Conservation (phyloP, 805 yeast species). For the Yarrowia osloensis region DNA sequence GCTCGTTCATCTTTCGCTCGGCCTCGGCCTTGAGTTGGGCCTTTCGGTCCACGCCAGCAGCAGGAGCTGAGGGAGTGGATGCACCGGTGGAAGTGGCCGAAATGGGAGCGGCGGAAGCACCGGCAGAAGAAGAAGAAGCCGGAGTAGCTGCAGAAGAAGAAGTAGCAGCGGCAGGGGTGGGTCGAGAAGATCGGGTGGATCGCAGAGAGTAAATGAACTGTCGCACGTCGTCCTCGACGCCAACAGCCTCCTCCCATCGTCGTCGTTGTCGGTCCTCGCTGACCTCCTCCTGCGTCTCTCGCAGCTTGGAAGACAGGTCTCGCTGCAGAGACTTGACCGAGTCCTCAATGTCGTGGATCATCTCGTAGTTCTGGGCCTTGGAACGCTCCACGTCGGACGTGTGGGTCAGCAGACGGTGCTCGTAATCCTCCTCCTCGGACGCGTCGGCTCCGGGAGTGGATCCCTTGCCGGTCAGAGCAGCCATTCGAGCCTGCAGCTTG, state of each 20-base stretch:
- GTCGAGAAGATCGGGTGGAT: constrained; percentile 19
- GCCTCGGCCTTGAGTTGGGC: constrained; percentile 83
- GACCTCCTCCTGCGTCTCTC: constrained; percentile 43
- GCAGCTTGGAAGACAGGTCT: constrained; percentile 49
- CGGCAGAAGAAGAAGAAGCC: not conserved
- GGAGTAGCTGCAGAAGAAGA: not conserved
- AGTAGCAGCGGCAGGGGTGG: constrained; percentile 31
- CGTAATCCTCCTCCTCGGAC: constrained; percentile 54
- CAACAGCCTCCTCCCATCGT: constrained; percentile 82
- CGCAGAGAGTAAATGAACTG: constrained; percentile 59
- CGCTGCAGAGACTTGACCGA: constrained; percentile 66
- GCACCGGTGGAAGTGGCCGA: constrained; percentile 19
- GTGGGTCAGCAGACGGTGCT: constrained; percentile 45
- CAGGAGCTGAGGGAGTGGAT: constrained; percentile 6
- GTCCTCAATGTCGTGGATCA: constrained; percentile 69
- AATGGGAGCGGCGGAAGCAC: not conserved
- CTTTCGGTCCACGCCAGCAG: constrained; percentile 65
- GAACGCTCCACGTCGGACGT: constrained; percentile 57
- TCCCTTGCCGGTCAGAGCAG: constrained; percentile 82
- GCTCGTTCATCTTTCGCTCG: constrained; percentile 77
- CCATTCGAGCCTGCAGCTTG: constrained; percentile 80
- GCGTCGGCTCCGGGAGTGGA: constrained; percentile 48
- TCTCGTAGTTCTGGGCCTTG: constrained; percentile 56
- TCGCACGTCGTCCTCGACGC: constrained; percentile 68
- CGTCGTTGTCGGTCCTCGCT: constrained; percentile 52